Evolutionary conservation across 1,284 basidiomycete species (phyloP).

Genomic region (Ustilago vetiveriae): DNA sequence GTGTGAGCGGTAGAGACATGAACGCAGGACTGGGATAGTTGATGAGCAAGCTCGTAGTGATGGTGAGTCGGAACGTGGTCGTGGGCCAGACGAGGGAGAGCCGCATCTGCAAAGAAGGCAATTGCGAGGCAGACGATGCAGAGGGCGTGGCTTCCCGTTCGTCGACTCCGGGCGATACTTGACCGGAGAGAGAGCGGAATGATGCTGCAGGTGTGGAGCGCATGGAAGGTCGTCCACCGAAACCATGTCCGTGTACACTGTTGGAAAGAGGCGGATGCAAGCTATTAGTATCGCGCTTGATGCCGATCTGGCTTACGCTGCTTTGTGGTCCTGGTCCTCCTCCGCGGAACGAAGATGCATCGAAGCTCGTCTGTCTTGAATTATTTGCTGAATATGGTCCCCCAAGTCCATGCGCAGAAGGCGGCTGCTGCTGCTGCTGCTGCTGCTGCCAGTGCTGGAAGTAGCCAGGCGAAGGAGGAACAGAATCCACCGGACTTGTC

Average conservation of each 20-base stretch:
- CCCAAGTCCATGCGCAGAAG: neutral
- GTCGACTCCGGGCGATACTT: constrained; percentile 13
- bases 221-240: constrained; percentile 23
- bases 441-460: constrained; percentile 47
- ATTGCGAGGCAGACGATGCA: constrained; percentile 10
- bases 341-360: constrained; percentile 26
- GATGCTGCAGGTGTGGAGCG: constrained; percentile 23
- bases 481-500: constrained; percentile 32
- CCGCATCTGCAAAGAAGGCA: constrained; percentile 58
- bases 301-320: constrained; percentile 40
- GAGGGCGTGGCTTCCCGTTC: constrained; percentile 7
- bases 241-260: neutral
- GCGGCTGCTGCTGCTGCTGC: constrained; percentile 1
- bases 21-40: constrained; percentile 94
- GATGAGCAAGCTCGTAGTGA: constrained; percentile 91
- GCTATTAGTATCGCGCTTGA: constrained; percentile 23
- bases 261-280: constrained; percentile 22
- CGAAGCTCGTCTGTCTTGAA: constrained; percentile 35
- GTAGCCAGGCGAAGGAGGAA: constrained; percentile 43
- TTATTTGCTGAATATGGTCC: constrained; percentile 17
- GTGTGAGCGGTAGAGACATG: constrained; percentile 93
- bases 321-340: constrained; percentile 37
- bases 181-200: constrained; percentile 26
- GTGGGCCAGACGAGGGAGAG: constrained; percentile 60
- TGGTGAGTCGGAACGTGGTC: constrained; percentile 70